Evolutionary conservation across 2,329 filamentous ascomycete genomes (phyloP).

Genomic region (Colletotrichum limetticola): DNA sequence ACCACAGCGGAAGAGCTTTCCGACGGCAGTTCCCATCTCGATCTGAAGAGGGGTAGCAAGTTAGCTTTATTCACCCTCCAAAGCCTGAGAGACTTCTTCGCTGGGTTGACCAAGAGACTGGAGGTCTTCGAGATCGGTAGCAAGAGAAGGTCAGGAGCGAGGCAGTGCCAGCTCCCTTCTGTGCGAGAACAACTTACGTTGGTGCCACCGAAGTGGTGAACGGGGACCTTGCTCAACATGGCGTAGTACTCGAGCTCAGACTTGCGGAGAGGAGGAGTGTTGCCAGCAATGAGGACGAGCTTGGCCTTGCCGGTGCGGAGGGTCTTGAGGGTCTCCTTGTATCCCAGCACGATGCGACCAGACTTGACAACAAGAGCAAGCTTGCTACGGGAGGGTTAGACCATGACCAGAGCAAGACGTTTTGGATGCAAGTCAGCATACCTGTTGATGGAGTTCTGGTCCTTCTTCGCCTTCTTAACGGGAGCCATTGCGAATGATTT

Average conservation of each 20-base stretch:
- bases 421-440: not conserved
- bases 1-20: constrained; percentile 98
- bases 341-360: constrained; percentile 86
- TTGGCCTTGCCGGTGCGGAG: constrained; percentile 98
- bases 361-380: constrained; percentile 73
- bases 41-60: constrained; percentile 72
- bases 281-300: constrained; percentile 92
- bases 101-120: constrained; percentile 72
- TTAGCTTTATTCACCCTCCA: constrained; percentile 84
- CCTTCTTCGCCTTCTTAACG: constrained; percentile 86
- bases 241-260: constrained; percentile 95
- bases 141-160: constrained; percentile 43
- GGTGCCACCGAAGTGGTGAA: constrained; percentile 98
- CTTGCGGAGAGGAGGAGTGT: constrained; percentile 98
- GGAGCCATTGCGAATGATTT: constrained; percentile 70
- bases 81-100: constrained; percentile 91
- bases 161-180: constrained; percentile 9
- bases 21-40: constrained; percentile 96
- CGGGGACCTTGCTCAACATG: constrained; percentile 92
- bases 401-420: not conserved
- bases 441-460: constrained; percentile 74
- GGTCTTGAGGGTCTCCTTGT: constrained; percentile 83
- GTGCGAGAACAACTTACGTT: constrained; percentile 80
- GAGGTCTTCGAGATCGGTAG: constrained; percentile 34
- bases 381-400: constrained; percentile 46